These are phyloP conservation scores for Pisolithus microcarpus DNA, from an alignment of 768 basidiomycete genomes.

Conservation along the genomic window DNA sequence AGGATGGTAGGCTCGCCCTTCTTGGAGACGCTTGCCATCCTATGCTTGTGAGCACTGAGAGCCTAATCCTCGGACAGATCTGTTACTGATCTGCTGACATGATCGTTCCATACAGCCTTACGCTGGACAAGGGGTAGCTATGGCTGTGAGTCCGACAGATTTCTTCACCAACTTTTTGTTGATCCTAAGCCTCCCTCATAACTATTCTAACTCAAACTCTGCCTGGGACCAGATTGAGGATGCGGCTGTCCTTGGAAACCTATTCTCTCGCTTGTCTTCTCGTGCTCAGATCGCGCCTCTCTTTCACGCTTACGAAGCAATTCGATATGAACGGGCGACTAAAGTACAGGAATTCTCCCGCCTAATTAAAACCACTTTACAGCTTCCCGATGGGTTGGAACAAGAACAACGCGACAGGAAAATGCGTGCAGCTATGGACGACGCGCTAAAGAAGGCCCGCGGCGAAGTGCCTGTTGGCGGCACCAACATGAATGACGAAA, in stretches of 20 bases:
- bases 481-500: constrained; percentile 32
- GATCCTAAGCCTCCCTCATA: not conserved
- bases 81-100: not conserved
- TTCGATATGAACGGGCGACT: constrained; percentile 45
- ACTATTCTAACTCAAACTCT: not conserved
- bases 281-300: constrained; percentile 37
- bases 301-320: constrained; percentile 43
- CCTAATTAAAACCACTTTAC: constrained; percentile 47
- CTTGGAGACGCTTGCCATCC: constrained; percentile 54
- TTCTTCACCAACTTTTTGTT: too few relatives aligned
- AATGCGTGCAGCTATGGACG: constrained; percentile 44
- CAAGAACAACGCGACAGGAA: constrained; percentile 44
- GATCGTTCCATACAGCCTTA: constrained; percentile 31
- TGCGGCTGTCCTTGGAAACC: constrained; percentile 36
- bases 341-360: constrained; percentile 43
- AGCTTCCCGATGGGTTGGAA: constrained; percentile 46
- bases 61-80: not conserved
- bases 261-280: constrained; percentile 42
- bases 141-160: constrained; percentile 35
- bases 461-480: constrained; percentile 8
- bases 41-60: constrained; percentile 33
- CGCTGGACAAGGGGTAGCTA: constrained; percentile 48
- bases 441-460: constrained; percentile 23
- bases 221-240: constrained; percentile 25
- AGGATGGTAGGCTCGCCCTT: constrained; percentile 34